Conservation (phyloP, 202 grass and related monocot genomes). For the Panicum hallii region DNA sequence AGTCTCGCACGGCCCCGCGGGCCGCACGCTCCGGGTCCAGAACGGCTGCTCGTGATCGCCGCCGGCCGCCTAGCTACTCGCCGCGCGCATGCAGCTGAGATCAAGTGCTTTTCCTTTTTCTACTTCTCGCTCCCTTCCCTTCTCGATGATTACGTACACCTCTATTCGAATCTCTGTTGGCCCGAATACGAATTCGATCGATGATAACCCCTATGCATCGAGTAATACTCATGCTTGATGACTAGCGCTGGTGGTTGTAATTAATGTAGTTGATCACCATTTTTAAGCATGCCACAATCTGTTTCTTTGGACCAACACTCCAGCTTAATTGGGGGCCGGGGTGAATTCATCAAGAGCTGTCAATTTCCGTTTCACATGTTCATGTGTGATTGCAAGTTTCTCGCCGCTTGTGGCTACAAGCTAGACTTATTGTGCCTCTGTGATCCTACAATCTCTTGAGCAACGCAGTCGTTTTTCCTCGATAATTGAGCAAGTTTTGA, state of each 20-base stretch:
- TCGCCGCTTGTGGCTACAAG: background rate
- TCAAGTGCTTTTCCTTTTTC: background rate
- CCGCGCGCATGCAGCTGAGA: background rate
- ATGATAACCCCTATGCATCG: background rate
- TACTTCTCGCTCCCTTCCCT: background rate
- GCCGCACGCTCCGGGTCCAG: slow-evolving; percentile 46
- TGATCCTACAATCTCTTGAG: background rate
- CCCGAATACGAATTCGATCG: background rate
- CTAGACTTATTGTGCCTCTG: background rate
- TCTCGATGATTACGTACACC: background rate
- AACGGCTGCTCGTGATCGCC: slow-evolving; percentile 50
- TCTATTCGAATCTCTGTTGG: slow-evolving; percentile 2
- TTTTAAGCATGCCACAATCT: background rate
- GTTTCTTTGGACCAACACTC: background rate
- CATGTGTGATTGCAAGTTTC: background rate
- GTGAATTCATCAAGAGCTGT: background rate
- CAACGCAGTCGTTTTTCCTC: background rate
- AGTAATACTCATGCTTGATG: slow-evolving; percentile 10
- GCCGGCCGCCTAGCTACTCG: background rate
- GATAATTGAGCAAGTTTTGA: background rate
- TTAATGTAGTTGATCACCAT: slow-evolving; percentile 45
- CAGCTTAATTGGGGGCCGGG: background rate
- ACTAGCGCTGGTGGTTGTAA: slow-evolving; percentile 40
- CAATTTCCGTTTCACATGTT: background rate
- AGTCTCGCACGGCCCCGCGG: slow-evolving; percentile 3